Conservation (phyloP, 2,329 filamentous ascomycete genomes). For the Microsporum ferrugineum region DNA sequence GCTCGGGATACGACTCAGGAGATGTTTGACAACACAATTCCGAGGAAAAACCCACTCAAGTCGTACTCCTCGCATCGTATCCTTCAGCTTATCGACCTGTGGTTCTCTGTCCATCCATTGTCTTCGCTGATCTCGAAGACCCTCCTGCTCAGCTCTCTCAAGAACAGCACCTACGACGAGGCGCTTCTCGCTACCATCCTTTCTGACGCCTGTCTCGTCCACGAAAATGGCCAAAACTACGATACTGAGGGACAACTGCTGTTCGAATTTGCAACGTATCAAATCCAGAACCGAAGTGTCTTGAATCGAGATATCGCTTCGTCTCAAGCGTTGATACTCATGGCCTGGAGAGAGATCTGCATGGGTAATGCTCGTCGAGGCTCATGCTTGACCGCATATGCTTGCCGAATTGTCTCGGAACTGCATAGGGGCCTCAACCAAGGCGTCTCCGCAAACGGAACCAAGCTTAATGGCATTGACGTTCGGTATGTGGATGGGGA, state of each 20-base stretch:
- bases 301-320: conserved; percentile 6
- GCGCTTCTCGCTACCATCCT: conserved; percentile 9
- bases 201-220: conserved; percentile 9
- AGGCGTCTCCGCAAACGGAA: conserved; percentile 7
- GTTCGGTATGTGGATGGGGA: conserved; percentile 10
- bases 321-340: conserved; percentile 9
- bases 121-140: conserved; percentile 9
- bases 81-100: conserved; percentile 9
- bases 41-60: conserved; percentile 8
- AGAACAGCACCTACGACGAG: conserved; percentile 9
- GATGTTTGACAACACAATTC: conserved; percentile 7
- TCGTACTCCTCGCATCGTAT: conserved; percentile 10
- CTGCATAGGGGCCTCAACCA: conserved; percentile 7
- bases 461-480: conserved; percentile 10
- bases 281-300: conserved; percentile 7
- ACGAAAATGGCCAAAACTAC: conserved; percentile 9
- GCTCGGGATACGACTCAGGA: conserved; percentile 6
- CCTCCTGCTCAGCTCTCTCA: conserved; percentile 7
- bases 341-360: conserved; percentile 10
- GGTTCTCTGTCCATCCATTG: conserved; percentile 9
- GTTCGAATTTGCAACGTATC: conserved; percentile 5
- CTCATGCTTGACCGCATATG: conserved; percentile 7
- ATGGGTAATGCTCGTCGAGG: conserved; percentile 8
- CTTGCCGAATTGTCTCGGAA: conserved; percentile 8
- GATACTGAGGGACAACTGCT: conserved; percentile 5